A percentile compares a stretch with the other conserved stretches of the same genome.
These are phyloP conservation scores for Myrmaecium sp. DNA, from an alignment of 2,329 filamentous ascomycete genomes.

Conservation along the genomic window DNA sequence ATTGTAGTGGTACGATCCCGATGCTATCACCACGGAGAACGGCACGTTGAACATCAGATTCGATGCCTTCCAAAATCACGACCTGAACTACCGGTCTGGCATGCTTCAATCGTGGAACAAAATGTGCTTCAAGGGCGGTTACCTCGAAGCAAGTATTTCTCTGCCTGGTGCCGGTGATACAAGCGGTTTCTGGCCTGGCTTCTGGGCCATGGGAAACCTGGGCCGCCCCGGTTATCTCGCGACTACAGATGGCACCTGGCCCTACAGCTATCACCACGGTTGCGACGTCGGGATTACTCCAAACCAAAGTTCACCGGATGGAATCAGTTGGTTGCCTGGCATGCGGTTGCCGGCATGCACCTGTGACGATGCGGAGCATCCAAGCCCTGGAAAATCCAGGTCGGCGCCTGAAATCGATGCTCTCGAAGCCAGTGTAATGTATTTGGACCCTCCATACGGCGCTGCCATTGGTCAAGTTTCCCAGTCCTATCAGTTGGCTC, in stretches of 20 bases:
- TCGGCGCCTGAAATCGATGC: slow-evolving; percentile 57
- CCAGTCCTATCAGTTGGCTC: slow-evolving; percentile 50
- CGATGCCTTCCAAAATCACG: slow-evolving; percentile 47
- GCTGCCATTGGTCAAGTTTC: slow-evolving; percentile 44
- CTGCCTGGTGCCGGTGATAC: slow-evolving; percentile 49
- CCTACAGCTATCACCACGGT: slow-evolving; percentile 51
- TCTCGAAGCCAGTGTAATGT: slow-evolving; percentile 47
- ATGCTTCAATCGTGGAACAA: slow-evolving; percentile 64
- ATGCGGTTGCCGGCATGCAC: slow-evolving; percentile 55
- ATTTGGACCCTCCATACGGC: slow-evolving; percentile 31
- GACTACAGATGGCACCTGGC: slow-evolving; percentile 58
- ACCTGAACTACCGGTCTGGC: slow-evolving; percentile 50
- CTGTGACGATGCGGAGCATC: slow-evolving; percentile 47
- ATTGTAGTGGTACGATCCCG: slow-evolving; percentile 51
- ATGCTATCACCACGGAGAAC: slow-evolving; percentile 44
- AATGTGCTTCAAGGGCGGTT: slow-evolving; percentile 54
- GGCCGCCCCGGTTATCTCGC: slow-evolving; percentile 51
- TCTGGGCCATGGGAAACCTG: slow-evolving; percentile 61
- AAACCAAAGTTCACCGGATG: slow-evolving; percentile 52
- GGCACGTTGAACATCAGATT: slow-evolving; percentile 48
- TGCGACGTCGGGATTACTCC: slow-evolving; percentile 56
- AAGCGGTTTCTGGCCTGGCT: slow-evolving; percentile 57
- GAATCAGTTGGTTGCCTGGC: slow-evolving; percentile 49
- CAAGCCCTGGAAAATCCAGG: slow-evolving; percentile 45
- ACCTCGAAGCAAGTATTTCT: slow-evolving; percentile 53